Base-by-base conservation (phyloP, 495 filamentous ascomycete species). In the Elasticomyces elasticus region DNA sequence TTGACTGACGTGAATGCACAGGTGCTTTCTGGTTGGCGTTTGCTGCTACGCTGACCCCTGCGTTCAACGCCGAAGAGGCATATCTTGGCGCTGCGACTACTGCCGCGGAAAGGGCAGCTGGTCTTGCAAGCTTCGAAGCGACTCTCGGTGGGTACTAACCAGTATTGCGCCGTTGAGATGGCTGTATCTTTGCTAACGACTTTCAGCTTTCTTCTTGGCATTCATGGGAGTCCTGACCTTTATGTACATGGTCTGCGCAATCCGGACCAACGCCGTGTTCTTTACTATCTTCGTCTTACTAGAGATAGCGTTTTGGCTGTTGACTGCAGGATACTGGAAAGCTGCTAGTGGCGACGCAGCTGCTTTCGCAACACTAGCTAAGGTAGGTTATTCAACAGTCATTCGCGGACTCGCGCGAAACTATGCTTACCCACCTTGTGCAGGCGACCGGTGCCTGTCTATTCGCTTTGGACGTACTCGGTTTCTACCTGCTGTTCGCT, bases 241-340 rank as follows among this genome's bases (percentile, higher is more conserved):
- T 48, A 63, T 88, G 51, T 88, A 79, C 69, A 63, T 85, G 7
- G 74, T 87, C 55, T 81, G 79, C 68, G 76, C 81, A 0, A 69
- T 87, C 19, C 78, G 83, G 11, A 86, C 82, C 13, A 88, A 86
- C 60, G 55, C 83, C 48, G 73, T 74, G 55, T 79, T 86, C 63
- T 78, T 86, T 60, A 45, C 78, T 52, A 81, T 85, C 61, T 82
- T 87, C 59, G 63, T 83, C 44, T 71, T 20, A 6, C 9, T 49
- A 20, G 45, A 49, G 11, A 5, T 52, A 12, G 49, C 49, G 0
- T 47, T 52, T 13, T 38, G 35, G 0, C 35, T 38, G 10, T 33
- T 52, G 11, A 47, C 30, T 19, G 49, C 17, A 20, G 49, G 13
- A 1, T 52, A 52, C 35, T 52, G 49, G 49, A 38, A 52, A 52